phyloP scores from a whole-genome alignment of 2,329 filamentous ascomycete genomes.

The Alternaria triticimaculans region DNA sequence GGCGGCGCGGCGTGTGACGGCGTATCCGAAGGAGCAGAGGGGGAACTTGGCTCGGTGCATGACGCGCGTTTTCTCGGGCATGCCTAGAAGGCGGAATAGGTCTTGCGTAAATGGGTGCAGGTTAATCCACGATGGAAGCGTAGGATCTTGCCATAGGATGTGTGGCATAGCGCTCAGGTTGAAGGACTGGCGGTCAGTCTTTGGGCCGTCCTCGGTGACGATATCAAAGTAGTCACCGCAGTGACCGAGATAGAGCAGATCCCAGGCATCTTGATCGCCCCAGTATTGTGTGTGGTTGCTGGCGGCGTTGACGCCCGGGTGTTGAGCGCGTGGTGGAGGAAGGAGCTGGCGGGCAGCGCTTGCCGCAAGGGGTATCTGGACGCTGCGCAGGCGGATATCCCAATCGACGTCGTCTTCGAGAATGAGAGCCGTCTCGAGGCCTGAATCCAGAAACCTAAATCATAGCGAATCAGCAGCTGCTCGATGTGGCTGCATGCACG shows the following conservation, averaged over 20 bases:
- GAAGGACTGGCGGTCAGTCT: conserved; percentile 29
- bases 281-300: conserved; percentile 47
- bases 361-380: conserved; percentile 52
- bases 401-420: conserved; percentile 57
- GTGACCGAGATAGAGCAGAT: conserved; percentile 54
- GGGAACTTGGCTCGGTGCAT: conserved; percentile 53
- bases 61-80: conserved; percentile 47
- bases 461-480: conserved; percentile 19
- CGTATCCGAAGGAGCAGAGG: conserved; percentile 55
- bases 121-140: conserved; percentile 44
- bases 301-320: conserved; percentile 23
- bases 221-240: conserved; percentile 52
- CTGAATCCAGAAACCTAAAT: conserved; percentile 51
- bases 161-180: conserved; percentile 44
- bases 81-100: conserved; percentile 45
- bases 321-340: conserved; percentile 32
- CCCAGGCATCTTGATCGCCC: conserved; percentile 50
- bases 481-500: conserved; percentile 5
- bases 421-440: conserved; percentile 51
- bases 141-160: conserved; percentile 46
- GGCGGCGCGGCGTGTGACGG: conserved; percentile 50
- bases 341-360: conserved; percentile 49
- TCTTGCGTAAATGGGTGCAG: conserved; percentile 51
- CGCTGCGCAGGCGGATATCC: conserved; percentile 53
- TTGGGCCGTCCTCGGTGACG: conserved; percentile 41